Evolutionary conservation across 148 eudicot species (phyloP).

Genomic region (Pharnaceum exiguum): DNA sequence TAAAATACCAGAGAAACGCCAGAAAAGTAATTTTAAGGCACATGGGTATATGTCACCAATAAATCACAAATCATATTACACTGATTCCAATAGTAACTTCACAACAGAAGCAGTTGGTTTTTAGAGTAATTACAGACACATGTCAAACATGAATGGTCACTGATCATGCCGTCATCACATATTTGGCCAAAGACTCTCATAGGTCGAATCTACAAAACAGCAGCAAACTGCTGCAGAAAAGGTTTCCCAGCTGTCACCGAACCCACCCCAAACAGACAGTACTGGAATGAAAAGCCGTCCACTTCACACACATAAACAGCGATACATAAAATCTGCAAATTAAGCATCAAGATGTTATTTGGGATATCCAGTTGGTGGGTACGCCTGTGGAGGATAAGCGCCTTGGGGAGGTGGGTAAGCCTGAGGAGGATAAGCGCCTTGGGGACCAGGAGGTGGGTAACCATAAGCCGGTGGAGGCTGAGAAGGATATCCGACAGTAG

Average conservation of each 20-base stretch:
- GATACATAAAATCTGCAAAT: neutral
- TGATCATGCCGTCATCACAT: too few relatives aligned
- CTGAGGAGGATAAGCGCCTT: slow-evolving; percentile 34
- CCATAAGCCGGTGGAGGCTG: slow-evolving; percentile 35
- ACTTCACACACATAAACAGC: neutral
- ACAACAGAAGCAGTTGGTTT: neutral
- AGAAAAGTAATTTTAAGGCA: too few relatives aligned
- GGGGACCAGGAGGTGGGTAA: slow-evolving; percentile 40
- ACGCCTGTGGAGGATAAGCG: slow-evolving; percentile 20
- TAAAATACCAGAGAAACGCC: too few relatives aligned
- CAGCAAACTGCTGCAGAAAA: neutral
- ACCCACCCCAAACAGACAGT: neutral
- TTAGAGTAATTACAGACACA: neutral
- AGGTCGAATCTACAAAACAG: slow-evolving; percentile 7
- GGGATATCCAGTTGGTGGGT: slow-evolving; percentile 21
- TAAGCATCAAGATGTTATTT: neutral
- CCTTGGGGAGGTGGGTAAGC: slow-evolving; percentile 39
- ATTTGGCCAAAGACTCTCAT: neutral
- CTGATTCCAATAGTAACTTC: too few relatives aligned
- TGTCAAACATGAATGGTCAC: too few relatives aligned
- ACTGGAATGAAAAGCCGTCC: neutral
- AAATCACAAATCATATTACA: too few relatives aligned
- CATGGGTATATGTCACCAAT: too few relatives aligned
- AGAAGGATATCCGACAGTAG: slow-evolving; percentile 59
- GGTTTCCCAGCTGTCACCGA: neutral